Base-by-base conservation (phyloP, 352 stramenopile species). In the Aphanomyces euteiches region DNA sequence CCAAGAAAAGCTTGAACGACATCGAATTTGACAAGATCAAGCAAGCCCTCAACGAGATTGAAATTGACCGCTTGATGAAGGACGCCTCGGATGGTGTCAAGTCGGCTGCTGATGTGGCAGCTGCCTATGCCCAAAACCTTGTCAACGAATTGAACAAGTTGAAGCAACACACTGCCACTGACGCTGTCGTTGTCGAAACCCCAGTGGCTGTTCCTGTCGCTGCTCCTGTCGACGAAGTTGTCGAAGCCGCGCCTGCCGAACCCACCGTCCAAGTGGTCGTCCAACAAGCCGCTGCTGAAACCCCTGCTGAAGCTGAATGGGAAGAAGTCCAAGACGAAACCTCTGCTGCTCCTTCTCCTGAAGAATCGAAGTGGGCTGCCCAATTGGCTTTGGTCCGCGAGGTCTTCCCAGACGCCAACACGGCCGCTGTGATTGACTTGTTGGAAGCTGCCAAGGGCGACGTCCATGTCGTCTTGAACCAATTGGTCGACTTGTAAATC, bases 31-130 rank as follows among this genome's bases (percentile, higher is more conserved):
- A 78, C 40, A 74, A 76, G 5, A 79, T 82, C 21, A 82, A 75
- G 53, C 75, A 87, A 71, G 79, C 76, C 60, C 77, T 95, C 43
- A 83, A 93, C 72, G 87, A 95, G 41, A 91, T 93, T 41, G 85
- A 86, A 7, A 91, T 95, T 48, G 87, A 95, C 61, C 81, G 90
- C 72, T 75, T 93, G 12, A 68, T 95, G 48, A 92, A 95, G 77
- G 87, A 95, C 53, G 92, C 87, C 2, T 84, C 81, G 7, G 87
- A 94, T 36, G 78, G 82, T 56, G 79, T 95, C n/a, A 93, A 93
- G 77, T 84, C 76, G 3, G 85, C 83, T 0, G 87, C 87, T 0
- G 84, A 90, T 39, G 82, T 77, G 48, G 88, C 93, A 70, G 81
- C 78, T 57, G 78, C 84, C 57, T 95, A 93, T 47, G 84, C 87